Base-by-base conservation (phyloP, 202 grass and related monocot species). In the Panicum virgatum region DNA sequence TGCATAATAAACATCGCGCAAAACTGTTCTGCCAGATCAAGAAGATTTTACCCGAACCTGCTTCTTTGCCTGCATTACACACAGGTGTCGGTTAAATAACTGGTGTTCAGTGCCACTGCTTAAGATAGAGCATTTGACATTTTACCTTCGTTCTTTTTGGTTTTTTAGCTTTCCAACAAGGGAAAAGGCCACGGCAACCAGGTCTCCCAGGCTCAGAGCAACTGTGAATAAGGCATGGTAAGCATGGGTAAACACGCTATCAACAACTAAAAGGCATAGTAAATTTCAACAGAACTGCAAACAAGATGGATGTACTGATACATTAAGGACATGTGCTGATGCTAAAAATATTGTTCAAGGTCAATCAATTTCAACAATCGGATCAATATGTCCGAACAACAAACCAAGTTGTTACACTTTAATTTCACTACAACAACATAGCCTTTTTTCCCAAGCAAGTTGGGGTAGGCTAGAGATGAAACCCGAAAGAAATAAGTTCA, bases 81-180 rank as follows among this genome's bases (percentile, higher is more conserved):
- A 79, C 1, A 73, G 26, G 39, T 48, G 12, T 14, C 9, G 27
- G 29, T 57, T 69, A 5, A 4, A 69, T 1, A 1, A 1, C 18
- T 50, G 1, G 73, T 32, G 18, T 59, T 74, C 66, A 22, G 16
- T 34, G 67, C 40, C 60, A 79, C 25, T 5, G 18, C 9, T 1
- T 42, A 30, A 66, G 5, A 73, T 42, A 68, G 5, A 73, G 39
- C 8, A 43, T 79, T 37, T 25, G 16, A 40, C 5, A 25, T 43
- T 67, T 60, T 72, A 88, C 75, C 80, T 88, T 74, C 46, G 59
- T 25, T 34, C 80, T 46, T 30, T 73, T 79, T 36, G 75, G 44
- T 67, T 60, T 88, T 40, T 74, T 13, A 79, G 68, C 12, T 79
- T 61, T 83, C 86, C 86, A 83, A 60, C 86, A 88, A 25, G 60